Evolutionary conservation across 1,284 basidiomycete genomes (phyloP), one percentile per base, ranked within the genome.

Genomic region (Exobasidium rhododendri): DNA sequence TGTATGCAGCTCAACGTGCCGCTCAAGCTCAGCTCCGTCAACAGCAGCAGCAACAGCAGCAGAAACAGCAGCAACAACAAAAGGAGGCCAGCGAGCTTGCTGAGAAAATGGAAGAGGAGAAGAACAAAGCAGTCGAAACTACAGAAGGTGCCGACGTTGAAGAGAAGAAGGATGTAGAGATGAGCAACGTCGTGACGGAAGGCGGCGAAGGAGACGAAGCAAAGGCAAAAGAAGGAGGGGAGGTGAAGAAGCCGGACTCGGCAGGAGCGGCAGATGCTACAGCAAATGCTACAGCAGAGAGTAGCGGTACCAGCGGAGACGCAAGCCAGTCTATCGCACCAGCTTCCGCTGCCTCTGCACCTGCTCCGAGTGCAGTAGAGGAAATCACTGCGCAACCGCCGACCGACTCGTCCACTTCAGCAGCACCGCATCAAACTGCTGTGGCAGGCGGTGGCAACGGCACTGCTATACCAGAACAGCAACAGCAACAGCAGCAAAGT

Each of bases 1-100:
- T 68, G 13, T 65, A 68, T 59, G 68, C 73, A 24, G 67, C 71
- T 0, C 73, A 74, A 58, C 65, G 74, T n/a, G 74, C 73, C 45
- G 80, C 80, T 10, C 79, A 80, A 32, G 83, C 84, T 14, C 71
- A 74, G 81, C 82, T 17, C 76, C 78, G 13, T 81, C 81, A 10
- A 81, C 44, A 26, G 54, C 54, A 47, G 4, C 35, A 4, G 40
- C 30, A 31, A 28, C 60, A 62, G 55, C 55, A 55, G 7, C 52
- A 56, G 45, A 4, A 5, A 11, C 55, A 52, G 31, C 17, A 32
- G 3, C 60, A 62, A 47, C 14, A 7, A 3, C 53, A 46, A 30
- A 46, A 32, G 17, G 40, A 57, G 29, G 58, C 57, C 14, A 24
- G n/a, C n/a, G 44, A 47, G 17, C 22, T 3, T 13, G 26, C n/a